phyloP scores from a whole-genome alignment of 2,329 filamentous ascomycete genomes.

The Fusarium bulbicola region DNA sequence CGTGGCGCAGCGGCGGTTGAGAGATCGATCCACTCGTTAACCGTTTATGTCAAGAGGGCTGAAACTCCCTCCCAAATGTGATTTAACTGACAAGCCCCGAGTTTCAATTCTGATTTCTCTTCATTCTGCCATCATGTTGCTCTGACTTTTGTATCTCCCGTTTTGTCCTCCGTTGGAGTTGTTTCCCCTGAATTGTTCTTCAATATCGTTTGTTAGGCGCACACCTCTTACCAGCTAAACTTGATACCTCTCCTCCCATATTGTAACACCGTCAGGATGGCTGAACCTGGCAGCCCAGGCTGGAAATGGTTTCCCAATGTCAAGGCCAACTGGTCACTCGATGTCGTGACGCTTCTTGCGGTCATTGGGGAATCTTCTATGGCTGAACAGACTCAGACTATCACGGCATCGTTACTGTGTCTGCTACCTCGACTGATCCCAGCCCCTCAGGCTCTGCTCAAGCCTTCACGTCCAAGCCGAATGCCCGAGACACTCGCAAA shows the following conservation, averaged over 20 bases:
- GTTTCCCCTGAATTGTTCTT: background rate
- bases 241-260: background rate
- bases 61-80: background rate
- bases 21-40: background rate
- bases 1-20: slow-evolving; percentile 22
- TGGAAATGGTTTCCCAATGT: slow-evolving; percentile 57
- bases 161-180: background rate
- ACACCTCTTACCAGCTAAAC: background rate
- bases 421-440: slow-evolving; percentile 69
- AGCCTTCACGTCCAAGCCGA: slow-evolving; percentile 62
- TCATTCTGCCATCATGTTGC: background rate
- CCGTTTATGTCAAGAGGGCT: background rate
- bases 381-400: slow-evolving; percentile 64
- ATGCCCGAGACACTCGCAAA: slow-evolving; percentile 64
- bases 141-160: background rate
- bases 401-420: slow-evolving; percentile 67
- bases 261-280: slow-evolving; percentile 29
- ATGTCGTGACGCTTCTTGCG: slow-evolving; percentile 70
- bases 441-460: slow-evolving; percentile 69
- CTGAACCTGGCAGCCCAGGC: slow-evolving; percentile 36
- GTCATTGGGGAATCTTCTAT: slow-evolving; percentile 70
- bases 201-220: background rate
- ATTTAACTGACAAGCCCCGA: background rate
- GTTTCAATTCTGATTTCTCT: background rate
- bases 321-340: slow-evolving; percentile 61